phyloP scores from a whole-genome alignment of 2,329 filamentous ascomycete genomes.

The Fusarium sp. region DNA sequence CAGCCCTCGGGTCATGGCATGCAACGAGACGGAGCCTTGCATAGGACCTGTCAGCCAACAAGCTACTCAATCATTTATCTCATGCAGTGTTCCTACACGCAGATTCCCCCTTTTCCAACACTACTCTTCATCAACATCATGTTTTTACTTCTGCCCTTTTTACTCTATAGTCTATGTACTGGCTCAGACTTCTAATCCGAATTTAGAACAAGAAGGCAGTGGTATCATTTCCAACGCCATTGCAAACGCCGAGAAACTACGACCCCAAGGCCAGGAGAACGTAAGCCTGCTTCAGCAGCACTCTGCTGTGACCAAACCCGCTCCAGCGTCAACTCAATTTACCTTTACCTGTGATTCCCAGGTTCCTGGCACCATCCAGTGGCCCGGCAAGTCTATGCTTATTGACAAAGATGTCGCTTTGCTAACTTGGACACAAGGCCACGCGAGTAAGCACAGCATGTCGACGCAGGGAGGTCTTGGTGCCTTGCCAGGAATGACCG shows the following conservation, averaged over 20 bases:
- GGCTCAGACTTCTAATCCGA: slow-evolving; percentile 26
- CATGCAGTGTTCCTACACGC: not conserved
- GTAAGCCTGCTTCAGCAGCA: slow-evolving; percentile 83
- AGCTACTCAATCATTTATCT: not conserved
- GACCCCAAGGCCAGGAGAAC: slow-evolving; percentile 81
- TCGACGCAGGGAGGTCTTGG: slow-evolving; percentile 36
- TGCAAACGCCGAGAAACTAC: slow-evolving; percentile 84
- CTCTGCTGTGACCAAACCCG: slow-evolving; percentile 68
- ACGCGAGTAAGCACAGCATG: slow-evolving; percentile 45
- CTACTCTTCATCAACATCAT: not conserved
- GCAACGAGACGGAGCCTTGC: slow-evolving; percentile 9
- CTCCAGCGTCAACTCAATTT: slow-evolving; percentile 87
- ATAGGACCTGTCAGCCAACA: slow-evolving; percentile 12
- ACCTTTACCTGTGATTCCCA: slow-evolving; percentile 97
- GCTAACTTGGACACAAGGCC: slow-evolving; percentile 43
- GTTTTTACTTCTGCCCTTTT: slow-evolving; percentile 1
- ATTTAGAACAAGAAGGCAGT: slow-evolving; percentile 62
- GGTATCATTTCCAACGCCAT: slow-evolving; percentile 95
- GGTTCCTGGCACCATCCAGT: slow-evolving; percentile 83
- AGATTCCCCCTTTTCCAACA: not conserved
- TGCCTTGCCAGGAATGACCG: slow-evolving; percentile 28
- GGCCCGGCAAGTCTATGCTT: slow-evolving; percentile 69
- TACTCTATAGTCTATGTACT: not conserved
- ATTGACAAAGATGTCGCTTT: not conserved
- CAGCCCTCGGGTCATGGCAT: slow-evolving; percentile 14